Evolutionary conservation across 2,329 filamentous ascomycete species (phyloP).

Genomic region (Escovopsis sp.): DNA sequence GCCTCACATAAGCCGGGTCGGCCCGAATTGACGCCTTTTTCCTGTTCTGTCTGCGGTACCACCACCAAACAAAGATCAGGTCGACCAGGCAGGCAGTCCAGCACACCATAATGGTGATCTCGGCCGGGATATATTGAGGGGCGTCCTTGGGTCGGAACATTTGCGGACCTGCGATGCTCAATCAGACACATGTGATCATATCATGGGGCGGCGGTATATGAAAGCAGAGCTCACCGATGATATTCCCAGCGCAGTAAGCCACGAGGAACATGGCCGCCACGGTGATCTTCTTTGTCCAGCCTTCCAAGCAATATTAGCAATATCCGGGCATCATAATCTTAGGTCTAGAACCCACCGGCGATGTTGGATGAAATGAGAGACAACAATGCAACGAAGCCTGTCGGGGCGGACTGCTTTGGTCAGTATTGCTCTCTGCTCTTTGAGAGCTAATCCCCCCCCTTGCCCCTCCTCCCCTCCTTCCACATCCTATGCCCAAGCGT

Average conservation of each 20-base stretch:
- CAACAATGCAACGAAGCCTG: slow-evolving; percentile 26
- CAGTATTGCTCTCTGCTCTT: not conserved
- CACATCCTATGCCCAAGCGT: no score
- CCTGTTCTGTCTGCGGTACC: slow-evolving; percentile 42
- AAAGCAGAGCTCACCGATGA: slow-evolving; percentile 28
- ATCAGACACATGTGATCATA: slow-evolving; percentile 4
- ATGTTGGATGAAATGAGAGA: slow-evolving; percentile 17
- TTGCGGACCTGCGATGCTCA: slow-evolving; percentile 29
- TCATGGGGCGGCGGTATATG: slow-evolving; percentile 5
- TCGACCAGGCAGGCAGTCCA: slow-evolving; percentile 37
- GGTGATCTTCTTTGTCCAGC: slow-evolving; percentile 39
- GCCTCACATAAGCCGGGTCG: slow-evolving; percentile 39
- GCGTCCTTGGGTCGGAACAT: slow-evolving; percentile 40
- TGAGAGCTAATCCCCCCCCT: no score
- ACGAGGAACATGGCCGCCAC: slow-evolving; percentile 33
- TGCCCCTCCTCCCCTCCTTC: no score
- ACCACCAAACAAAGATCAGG: slow-evolving; percentile 47
- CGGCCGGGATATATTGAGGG: slow-evolving; percentile 46
- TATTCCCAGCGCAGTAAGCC: slow-evolving; percentile 38
- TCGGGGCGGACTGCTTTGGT: slow-evolving; percentile 1
- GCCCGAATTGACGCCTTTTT: slow-evolving; percentile 39
- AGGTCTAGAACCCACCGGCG: slow-evolving; percentile 12
- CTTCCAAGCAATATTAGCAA: slow-evolving; percentile 8
- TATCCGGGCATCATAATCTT: not conserved
- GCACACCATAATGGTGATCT: slow-evolving; percentile 49